A percentile compares a stretch with the other conserved stretches of the same genome.
These are phyloP conservation scores for Apiotrichum brassicae DNA, from an alignment of 1,284 basidiomycete species.

Conservation along the genomic window DNA sequence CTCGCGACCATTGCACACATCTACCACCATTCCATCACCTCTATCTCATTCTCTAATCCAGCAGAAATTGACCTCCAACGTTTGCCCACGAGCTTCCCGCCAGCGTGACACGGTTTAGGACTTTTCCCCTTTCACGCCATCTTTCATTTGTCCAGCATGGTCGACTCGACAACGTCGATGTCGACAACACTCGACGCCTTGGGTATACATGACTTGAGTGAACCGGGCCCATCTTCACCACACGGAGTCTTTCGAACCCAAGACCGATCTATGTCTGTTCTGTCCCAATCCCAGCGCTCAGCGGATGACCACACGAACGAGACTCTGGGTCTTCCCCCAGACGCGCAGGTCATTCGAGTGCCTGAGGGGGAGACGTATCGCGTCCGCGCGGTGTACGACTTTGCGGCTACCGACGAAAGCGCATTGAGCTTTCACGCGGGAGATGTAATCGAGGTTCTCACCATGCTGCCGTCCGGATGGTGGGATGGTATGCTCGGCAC, in stretches of 20 bases:
- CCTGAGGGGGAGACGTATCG: conserved; percentile 18
- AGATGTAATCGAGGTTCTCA: conserved; percentile 91
- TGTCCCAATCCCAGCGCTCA: neutral
- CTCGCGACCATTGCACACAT: neutral
- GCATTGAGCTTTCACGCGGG: conserved; percentile 79
- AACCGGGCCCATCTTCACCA: neutral
- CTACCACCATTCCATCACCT: neutral
- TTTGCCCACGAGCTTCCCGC: neutral
- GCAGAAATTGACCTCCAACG: no score
- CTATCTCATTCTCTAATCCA: neutral
- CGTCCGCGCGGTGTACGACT: conserved; percentile 89
- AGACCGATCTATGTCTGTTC: neutral
- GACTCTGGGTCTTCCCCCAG: conserved; percentile 8
- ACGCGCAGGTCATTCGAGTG: conserved; percentile 14
- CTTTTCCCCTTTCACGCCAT: neutral
- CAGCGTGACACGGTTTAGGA: neutral
- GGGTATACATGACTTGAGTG: conserved; percentile 8
- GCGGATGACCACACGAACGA: conserved; percentile 8
- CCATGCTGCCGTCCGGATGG: conserved; percentile 88
- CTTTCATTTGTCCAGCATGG: neutral
- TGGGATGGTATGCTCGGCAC: conserved; percentile 93
- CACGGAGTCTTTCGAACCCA: neutral
- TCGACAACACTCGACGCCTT: conserved; percentile 4
- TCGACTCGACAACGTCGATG: conserved; percentile 2
- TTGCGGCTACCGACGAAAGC: conserved; percentile 75